Evolutionary conservation across 495 filamentous ascomycete genomes (phyloP).

Genomic region (Talaromyces wortmannii): DNA sequence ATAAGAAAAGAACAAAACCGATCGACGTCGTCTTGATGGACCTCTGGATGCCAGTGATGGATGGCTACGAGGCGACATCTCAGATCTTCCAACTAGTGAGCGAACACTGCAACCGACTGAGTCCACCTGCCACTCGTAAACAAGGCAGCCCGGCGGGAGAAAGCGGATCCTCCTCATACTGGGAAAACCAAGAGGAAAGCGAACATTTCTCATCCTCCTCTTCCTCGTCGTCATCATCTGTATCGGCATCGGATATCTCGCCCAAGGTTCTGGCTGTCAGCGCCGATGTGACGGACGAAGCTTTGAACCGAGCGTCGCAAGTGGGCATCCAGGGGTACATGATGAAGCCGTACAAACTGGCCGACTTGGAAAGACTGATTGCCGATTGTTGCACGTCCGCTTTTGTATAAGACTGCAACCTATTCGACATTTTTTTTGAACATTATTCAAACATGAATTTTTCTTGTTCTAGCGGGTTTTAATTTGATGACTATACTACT

Average conservation of each 20-base stretch:
- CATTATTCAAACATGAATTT: too few relatives aligned
- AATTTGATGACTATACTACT: too few relatives aligned
- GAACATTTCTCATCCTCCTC: neutral
- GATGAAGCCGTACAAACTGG: constrained; percentile 71
- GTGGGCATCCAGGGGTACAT: constrained; percentile 74
- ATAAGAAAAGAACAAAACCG: constrained; percentile 21
- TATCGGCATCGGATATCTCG: constrained; percentile 4
- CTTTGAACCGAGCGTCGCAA: constrained; percentile 53
- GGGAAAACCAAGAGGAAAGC: constrained; percentile 21
- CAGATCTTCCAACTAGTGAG: constrained; percentile 52
- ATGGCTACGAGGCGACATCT: constrained; percentile 70
- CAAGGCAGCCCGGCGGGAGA: neutral
- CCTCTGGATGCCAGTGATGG: constrained; percentile 82
- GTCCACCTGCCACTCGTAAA: neutral
- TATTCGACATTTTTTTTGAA: too few relatives aligned
- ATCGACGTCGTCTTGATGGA: constrained; percentile 76
- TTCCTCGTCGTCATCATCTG: too few relatives aligned
- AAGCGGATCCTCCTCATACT: constrained; percentile 46
- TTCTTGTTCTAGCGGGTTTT: too few relatives aligned
- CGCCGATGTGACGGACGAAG: constrained; percentile 67
- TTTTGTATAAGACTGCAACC: neutral
- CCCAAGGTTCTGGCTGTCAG: constrained; percentile 64
- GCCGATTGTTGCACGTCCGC: constrained; percentile 46
- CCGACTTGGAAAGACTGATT: constrained; percentile 64
- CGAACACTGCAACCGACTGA: constrained; percentile 18